Base-by-base conservation (phyloP, 73 alveolate species). In the Paramecium pentaurelia region DNA sequence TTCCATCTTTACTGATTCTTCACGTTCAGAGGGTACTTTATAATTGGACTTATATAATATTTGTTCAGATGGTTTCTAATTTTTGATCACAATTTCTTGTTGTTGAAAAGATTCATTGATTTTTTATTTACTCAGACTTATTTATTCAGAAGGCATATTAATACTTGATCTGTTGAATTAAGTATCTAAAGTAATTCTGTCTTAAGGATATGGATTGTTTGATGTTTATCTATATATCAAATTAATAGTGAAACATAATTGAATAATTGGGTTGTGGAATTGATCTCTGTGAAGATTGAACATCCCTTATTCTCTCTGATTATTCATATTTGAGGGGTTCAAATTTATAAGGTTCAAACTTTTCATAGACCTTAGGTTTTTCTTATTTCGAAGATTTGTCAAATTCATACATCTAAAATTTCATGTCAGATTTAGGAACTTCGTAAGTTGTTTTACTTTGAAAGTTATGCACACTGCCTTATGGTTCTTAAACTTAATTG, bases 401-500 rank as follows among this genome's bases (percentile, higher is more conserved):
- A 9, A 8, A 11, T 28, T 64, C 84, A 32, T 64, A 28, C 11
- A 25, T 64, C 25, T 64, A 3, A 64, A 28, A 64, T 10, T 28
- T 20, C 12, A 6, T 4, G 10, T 64, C 84, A 28, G 20, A 2
- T 9, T 64, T 64, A n/a, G 87, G 60, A 12, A 27, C 59, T 37
- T 73, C 60, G 36, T 73, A 73, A 0, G 60, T 73, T 10, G 87
- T 73, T 73, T 37, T 54, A 22, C 32, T 54, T 8, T 20, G 37
- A 14, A 10, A 44, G 64, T 40, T 73, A 4, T 54, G 8, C 3
- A 54, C 28, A 54, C 34, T 54, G 4, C 32, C 70, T 54, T 54
- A 36, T 1, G 58, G 87, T 73, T 73, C 87, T 73, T 73, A 38
- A 73, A n/a, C 60, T 40, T 73, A 18, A 54, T 54, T 73, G 87